Percentiles rank a stretch among this genome's conserved stretches.
These are phyloP conservation scores for Chaetomiaceae sp. DNA, from an alignment of 2,329 filamentous ascomycete species.

Conservation along the genomic window DNA sequence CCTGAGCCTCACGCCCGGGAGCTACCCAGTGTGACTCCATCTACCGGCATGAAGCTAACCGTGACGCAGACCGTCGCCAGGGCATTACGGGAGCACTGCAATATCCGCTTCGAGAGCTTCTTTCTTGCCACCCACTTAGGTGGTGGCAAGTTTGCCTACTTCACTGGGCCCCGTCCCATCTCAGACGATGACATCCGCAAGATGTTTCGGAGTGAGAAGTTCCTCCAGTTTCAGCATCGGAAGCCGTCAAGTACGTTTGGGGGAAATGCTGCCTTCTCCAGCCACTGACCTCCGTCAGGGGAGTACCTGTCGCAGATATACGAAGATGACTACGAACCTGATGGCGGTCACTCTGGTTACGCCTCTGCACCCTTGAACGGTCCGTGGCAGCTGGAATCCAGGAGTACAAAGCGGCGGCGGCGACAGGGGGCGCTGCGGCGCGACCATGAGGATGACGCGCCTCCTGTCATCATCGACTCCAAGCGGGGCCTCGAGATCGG, in stretches of 20 bases:
- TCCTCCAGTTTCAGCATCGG: constrained; percentile 32
- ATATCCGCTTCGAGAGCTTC: constrained; percentile 45
- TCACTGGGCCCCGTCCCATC: constrained; percentile 41
- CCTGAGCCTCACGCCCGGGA: not conserved
- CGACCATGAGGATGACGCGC: constrained; percentile 37
- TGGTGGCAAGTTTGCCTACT: constrained; percentile 31
- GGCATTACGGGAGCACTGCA: constrained; percentile 49
- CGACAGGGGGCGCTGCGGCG: constrained; percentile 32
- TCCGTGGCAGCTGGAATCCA: constrained; percentile 28
- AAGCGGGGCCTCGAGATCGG: constrained; percentile 49
- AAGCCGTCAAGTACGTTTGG: constrained; percentile 36
- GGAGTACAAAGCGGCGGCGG: constrained; percentile 36
- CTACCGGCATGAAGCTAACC: constrained; percentile 7
- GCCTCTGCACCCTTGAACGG: constrained; percentile 26
- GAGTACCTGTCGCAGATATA: not conserved
- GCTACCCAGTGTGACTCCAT: not conserved
- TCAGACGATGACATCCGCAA: constrained; percentile 37
- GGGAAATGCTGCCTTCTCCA: not conserved
- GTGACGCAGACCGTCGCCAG: constrained; percentile 40
- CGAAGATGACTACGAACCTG: constrained; percentile 1
- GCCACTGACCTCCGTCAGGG: not conserved
- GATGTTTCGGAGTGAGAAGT: constrained; percentile 46
- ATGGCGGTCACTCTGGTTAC: not conserved
- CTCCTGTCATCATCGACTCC: constrained; percentile 35
- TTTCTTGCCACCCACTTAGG: no score